Evolutionary conservation across 176 grass and related monocot genomes (phyloP).

Genomic region (Coix lacrymajobi): DNA sequence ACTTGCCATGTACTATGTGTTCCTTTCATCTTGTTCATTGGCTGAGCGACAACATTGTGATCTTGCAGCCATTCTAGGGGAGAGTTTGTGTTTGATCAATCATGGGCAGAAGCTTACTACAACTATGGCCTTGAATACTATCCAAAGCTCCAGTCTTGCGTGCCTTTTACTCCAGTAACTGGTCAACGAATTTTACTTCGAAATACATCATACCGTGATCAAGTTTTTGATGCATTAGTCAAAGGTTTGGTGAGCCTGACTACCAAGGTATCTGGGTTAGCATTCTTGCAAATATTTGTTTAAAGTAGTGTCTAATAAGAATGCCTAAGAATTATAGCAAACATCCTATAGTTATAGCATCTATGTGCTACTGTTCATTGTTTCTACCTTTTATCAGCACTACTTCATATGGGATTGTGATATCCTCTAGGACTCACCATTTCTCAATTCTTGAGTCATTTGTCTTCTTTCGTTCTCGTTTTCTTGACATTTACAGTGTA

Average conservation of each 20-base stretch:
- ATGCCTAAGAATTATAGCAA: neutral
- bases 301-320: neutral
- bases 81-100: constrained; percentile 94
- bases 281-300: neutral
- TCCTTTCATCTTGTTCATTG: constrained; percentile 12
- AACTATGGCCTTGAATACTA: constrained; percentile 84
- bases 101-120: constrained; percentile 95
- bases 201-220: constrained; percentile 59
- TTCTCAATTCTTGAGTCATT: neutral
- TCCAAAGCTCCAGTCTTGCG: constrained; percentile 89
- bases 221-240: constrained; percentile 78
- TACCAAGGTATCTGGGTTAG: constrained; percentile 52
- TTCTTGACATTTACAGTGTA: neutral
- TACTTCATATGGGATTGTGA: constrained; percentile 4
- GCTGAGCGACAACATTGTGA: constrained; percentile 38
- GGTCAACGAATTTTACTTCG: constrained; percentile 90
- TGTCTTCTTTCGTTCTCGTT: neutral
- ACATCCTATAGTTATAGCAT: neutral
- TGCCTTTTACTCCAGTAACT: constrained; percentile 96
- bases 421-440: neutral
- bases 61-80: constrained; percentile 91
- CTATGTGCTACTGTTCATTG: neutral
- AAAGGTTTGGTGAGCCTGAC: constrained; percentile 76
- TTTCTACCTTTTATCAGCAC: neutral
- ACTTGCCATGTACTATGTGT: neutral